Percentiles rank a stretch among this genome's conserved stretches.
phyloP scores from a whole-genome alignment of 495 filamentous ascomycete genomes.

The Evernia prunastri region DNA sequence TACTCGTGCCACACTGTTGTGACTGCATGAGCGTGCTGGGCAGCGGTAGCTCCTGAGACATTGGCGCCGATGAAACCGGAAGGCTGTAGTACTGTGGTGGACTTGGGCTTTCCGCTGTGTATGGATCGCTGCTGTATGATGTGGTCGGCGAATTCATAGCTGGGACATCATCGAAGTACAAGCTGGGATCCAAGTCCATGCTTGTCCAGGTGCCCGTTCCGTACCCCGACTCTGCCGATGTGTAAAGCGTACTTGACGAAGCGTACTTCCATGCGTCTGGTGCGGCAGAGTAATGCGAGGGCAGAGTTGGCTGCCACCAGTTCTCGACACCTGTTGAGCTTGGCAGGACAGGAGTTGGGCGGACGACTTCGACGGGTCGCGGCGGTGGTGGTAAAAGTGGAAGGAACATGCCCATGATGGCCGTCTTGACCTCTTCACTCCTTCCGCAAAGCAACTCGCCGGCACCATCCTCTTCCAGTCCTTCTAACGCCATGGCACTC shows the following conservation, averaged over 20 bases:
- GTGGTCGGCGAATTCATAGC: slow-evolving; percentile 49
- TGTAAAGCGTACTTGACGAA: slow-evolving; percentile 74
- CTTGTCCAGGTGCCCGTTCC: slow-evolving; percentile 67
- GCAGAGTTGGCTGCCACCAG: slow-evolving; percentile 64
- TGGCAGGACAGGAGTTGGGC: slow-evolving; percentile 75
- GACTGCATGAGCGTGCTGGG: slow-evolving; percentile 76
- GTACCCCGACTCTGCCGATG: slow-evolving; percentile 59
- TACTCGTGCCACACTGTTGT: slow-evolving; percentile 67
- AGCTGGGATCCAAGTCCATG: slow-evolving; percentile 41
- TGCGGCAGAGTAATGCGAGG: slow-evolving; percentile 55
- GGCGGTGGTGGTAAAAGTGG: slow-evolving; percentile 90
- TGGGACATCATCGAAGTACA: slow-evolving; percentile 14
- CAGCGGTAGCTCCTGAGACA: slow-evolving; percentile 66
- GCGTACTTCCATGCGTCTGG: slow-evolving; percentile 92
- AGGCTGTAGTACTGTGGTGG: slow-evolving; percentile 61
- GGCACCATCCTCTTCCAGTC: slow-evolving; percentile 92
- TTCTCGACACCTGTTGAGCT: slow-evolving; percentile 71
- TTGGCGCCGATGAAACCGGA: slow-evolving; percentile 50
- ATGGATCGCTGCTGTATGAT: slow-evolving; percentile 74
- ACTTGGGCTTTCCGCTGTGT: slow-evolving; percentile 62
- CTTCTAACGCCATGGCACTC: slow-evolving; percentile 82
- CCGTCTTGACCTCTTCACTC: slow-evolving; percentile 88
- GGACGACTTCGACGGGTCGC: slow-evolving; percentile 84
- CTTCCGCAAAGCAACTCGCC: slow-evolving; percentile 88
- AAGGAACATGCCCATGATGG: slow-evolving; percentile 77